Percentiles rank a stretch among this genome's conserved stretches.
These are phyloP conservation scores for Monosiga brevicollis DNA, from an alignment of 78 protist species.

Conservation along the genomic window DNA sequence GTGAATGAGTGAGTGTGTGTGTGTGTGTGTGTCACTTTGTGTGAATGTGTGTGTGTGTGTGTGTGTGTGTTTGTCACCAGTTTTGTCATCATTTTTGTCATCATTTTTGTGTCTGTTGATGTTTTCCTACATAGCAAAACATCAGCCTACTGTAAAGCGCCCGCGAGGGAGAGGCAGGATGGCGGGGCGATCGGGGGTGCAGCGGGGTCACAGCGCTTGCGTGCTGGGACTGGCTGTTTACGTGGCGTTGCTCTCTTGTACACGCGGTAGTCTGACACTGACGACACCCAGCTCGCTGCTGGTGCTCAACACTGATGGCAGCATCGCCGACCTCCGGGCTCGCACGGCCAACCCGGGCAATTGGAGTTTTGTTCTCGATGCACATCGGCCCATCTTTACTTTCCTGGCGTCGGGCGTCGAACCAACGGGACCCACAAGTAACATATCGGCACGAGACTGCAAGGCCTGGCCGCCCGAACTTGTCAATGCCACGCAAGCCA, in stretches of 20 bases:
- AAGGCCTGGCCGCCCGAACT: too few relatives aligned
- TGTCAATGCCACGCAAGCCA: too few relatives aligned
- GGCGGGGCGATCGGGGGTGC: background rate
- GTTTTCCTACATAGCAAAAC: background rate
- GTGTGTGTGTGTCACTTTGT: background rate
- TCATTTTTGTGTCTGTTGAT: background rate
- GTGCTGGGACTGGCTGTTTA: too few relatives aligned
- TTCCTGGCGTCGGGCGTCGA: too few relatives aligned
- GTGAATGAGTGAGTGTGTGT: background rate
- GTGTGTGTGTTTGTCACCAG: slow-evolving; percentile 3
- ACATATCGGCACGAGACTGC: too few relatives aligned
- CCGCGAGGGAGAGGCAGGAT: background rate
- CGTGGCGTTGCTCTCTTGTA: background rate
- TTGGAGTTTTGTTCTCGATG: too few relatives aligned
- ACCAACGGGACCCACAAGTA: too few relatives aligned
- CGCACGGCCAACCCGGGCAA: background rate
- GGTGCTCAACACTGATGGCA: slow-evolving; percentile 7
- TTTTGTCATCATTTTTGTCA: slow-evolving; percentile 10
- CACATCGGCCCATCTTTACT: too few relatives aligned
- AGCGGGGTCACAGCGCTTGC: too few relatives aligned
- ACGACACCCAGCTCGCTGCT: background rate
- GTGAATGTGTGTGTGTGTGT: background rate
- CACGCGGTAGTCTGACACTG: background rate
- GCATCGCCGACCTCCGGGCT: background rate
- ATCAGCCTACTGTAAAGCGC: background rate